These are phyloP conservation scores for Colletotrichum sp. DNA, from an alignment of 2,329 filamentous ascomycete genomes.

Conservation along the genomic window DNA sequence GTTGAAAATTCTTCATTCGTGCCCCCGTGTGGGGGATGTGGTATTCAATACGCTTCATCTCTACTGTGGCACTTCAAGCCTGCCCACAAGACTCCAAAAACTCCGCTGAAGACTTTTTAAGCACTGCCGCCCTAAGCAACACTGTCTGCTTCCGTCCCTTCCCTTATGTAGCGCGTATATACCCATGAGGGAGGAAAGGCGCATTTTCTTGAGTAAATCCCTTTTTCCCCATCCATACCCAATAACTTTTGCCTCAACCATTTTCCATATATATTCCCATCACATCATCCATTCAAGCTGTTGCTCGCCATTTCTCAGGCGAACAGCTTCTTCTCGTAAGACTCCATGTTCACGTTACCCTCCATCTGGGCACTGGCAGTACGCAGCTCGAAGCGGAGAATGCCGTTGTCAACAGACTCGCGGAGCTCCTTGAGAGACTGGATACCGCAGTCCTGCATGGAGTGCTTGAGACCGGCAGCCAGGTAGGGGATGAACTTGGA, in stretches of 20 bases:
- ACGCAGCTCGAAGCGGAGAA: slow-evolving; percentile 89
- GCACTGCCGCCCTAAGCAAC: slow-evolving; percentile 4
- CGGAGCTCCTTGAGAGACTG: slow-evolving; percentile 81
- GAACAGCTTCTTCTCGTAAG: slow-evolving; percentile 99
- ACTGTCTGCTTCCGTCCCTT: background rate
- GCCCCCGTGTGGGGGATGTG: background rate
- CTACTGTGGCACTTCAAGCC: background rate
- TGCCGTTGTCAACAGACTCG: slow-evolving; percentile 73
- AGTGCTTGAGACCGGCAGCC: slow-evolving; percentile 94
- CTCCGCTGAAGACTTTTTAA: slow-evolving; percentile 13
- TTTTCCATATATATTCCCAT: background rate
- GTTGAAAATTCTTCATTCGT: background rate
- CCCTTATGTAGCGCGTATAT: background rate
- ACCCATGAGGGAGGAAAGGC: background rate
- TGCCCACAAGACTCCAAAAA: slow-evolving; percentile 13
- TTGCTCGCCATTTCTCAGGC: slow-evolving; percentile 59
- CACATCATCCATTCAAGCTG: background rate
- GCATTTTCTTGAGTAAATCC: background rate
- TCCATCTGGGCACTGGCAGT: slow-evolving; percentile 95
- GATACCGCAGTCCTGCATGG: slow-evolving; percentile 92
- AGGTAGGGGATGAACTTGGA: slow-evolving; percentile 97
- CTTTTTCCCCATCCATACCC: background rate
- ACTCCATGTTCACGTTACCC: slow-evolving; percentile 97
- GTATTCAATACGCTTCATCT: slow-evolving; percentile 16
- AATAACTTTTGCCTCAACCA: background rate